Percentiles rank a stretch among this genome's conserved stretches.
These are phyloP conservation scores for Parsonsia alboflavescens DNA, from an alignment of 257 asterid species.

Conservation along the genomic window DNA sequence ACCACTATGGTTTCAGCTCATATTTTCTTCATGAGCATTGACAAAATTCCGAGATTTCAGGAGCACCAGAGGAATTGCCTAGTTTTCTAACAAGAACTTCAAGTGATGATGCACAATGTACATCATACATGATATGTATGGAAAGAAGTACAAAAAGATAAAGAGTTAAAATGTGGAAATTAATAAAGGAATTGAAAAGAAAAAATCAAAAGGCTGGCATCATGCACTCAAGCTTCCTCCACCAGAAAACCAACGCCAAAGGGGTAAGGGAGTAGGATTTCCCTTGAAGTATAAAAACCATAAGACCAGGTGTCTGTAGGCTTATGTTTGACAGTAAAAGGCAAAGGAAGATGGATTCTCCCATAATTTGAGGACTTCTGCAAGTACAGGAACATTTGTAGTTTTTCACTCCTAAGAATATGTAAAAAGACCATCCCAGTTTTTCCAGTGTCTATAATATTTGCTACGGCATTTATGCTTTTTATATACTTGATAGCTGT, in stretches of 20 bases:
- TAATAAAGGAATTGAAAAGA: not conserved
- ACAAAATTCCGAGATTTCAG: not conserved
- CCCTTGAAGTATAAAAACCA: not conserved
- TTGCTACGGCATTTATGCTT: not conserved
- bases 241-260: not conserved
- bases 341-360: not conserved
- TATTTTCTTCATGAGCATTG: not conserved
- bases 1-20: not conserved
- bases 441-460: not conserved
- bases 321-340: not conserved
- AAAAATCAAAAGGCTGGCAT: not conserved
- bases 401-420: not conserved
- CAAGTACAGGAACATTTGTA: not conserved
- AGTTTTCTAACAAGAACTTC: not conserved
- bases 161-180: not conserved
- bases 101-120: not conserved
- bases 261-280: not conserved
- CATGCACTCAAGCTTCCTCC: not conserved
- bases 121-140: not conserved
- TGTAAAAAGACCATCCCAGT: not conserved
- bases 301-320: not conserved
- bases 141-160: not conserved
- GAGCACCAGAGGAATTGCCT: not conserved
- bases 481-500: not conserved
- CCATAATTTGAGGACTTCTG: not conserved